phyloP scores from a whole-genome alignment of 768 basidiomycete genomes.

The Thelephora aurantiotincta region DNA sequence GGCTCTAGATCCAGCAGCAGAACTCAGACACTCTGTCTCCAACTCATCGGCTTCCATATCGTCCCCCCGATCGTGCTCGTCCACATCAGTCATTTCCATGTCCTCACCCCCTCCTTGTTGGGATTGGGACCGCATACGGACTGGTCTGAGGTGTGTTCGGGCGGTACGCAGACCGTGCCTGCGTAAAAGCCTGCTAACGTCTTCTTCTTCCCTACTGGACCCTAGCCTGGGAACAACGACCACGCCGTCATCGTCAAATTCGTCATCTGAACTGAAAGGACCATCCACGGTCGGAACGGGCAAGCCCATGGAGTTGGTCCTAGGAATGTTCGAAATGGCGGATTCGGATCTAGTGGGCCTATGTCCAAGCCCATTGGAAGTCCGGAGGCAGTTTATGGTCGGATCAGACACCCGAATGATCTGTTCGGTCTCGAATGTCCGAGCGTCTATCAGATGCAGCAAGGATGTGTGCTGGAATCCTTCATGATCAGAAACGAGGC shows the following conservation, averaged over 20 bases:
- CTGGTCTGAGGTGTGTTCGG: not conserved
- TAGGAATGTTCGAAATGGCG: constrained; percentile 1
- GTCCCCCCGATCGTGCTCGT: constrained; percentile 23
- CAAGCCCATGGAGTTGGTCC: constrained; percentile 3
- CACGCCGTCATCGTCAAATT: constrained; percentile 32
- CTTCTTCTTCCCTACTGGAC: constrained; percentile 38
- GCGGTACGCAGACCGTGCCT: constrained; percentile 29
- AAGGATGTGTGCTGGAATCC: constrained; percentile 56
- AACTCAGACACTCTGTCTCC: constrained; percentile 39
- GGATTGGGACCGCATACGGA: constrained; percentile 6
- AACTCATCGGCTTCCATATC: constrained; percentile 38
- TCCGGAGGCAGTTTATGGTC: constrained; percentile 5
- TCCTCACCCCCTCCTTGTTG: constrained; percentile 9
- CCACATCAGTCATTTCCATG: constrained; percentile 5
- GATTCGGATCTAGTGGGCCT: not conserved
- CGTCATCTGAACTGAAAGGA: constrained; percentile 8
- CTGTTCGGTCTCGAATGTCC: constrained; percentile 71
- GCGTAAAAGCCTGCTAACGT: constrained; percentile 40
- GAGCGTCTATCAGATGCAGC: constrained; percentile 76
- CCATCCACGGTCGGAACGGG: constrained; percentile 9
- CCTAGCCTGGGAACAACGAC: constrained; percentile 43
- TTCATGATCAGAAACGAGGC: not conserved
- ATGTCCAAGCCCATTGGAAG: constrained; percentile 4
- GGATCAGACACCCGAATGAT: constrained; percentile 40
- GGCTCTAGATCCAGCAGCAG: constrained; percentile 30